phyloP scores from a whole-genome alignment of 2,329 filamentous ascomycete species.

The Cercospora sp. region DNA sequence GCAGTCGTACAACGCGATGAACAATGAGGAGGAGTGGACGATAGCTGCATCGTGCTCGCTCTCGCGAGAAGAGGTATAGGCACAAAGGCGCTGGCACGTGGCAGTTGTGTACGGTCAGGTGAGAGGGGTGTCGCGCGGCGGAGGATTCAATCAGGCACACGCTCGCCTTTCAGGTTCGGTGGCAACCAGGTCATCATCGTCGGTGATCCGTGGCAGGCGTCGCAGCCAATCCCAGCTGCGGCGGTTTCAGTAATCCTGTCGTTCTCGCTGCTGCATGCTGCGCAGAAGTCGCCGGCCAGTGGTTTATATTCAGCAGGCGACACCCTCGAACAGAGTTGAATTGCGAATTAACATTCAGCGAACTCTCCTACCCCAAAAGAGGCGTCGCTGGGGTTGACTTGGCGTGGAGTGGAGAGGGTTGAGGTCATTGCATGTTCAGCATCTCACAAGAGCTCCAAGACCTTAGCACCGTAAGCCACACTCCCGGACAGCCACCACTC shows the following conservation, averaged over 20 bases:
- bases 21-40: background rate
- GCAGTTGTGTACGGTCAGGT: background rate
- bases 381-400: background rate
- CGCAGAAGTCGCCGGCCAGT: background rate
- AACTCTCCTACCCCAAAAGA: constrained; percentile 2
- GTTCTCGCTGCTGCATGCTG: background rate
- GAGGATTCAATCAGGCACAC: background rate
- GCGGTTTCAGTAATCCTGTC: background rate
- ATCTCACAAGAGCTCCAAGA: background rate
- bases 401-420: background rate
- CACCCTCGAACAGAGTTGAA: background rate
- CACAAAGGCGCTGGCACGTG: constrained; percentile 1
- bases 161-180: background rate
- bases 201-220: background rate
- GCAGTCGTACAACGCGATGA: background rate
- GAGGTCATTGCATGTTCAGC: constrained; percentile 4
- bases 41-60: background rate
- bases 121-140: background rate
- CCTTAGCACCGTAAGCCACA: constrained; percentile 4
- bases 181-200: background rate
- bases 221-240: background rate
- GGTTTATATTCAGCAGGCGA: background rate
- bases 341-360: background rate
- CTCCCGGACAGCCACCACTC: background rate
- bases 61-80: background rate